These are phyloP conservation scores for Pyrenochaeta sp. DNA, from an alignment of 2,329 filamentous ascomycete genomes.

Conservation along the genomic window DNA sequence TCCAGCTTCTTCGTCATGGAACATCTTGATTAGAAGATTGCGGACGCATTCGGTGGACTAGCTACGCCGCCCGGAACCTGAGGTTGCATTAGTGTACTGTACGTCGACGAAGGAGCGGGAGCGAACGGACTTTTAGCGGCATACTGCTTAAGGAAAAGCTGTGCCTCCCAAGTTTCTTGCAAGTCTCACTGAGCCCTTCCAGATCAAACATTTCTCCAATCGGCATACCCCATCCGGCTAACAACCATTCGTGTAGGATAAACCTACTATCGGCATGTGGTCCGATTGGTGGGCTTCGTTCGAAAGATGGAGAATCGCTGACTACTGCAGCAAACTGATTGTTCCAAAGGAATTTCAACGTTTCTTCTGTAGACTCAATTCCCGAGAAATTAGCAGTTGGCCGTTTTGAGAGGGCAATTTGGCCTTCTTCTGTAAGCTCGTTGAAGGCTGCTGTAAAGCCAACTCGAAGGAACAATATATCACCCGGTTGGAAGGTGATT, in stretches of 20 bases:
- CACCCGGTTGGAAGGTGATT: background rate
- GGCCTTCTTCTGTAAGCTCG: too few relatives aligned
- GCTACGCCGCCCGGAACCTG: slow-evolving; percentile 55
- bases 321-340: slow-evolving; percentile 52
- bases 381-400: too few relatives aligned
- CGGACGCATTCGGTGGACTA: slow-evolving; percentile 30
- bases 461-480: slow-evolving; percentile 15
- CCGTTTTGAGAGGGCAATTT: too few relatives aligned
- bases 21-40: slow-evolving; percentile 25
- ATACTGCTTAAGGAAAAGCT: slow-evolving; percentile 67
- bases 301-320: slow-evolving; percentile 45
- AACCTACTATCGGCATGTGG: too few relatives aligned
- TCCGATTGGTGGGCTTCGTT: slow-evolving; percentile 47
- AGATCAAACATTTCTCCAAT: slow-evolving; percentile 50
- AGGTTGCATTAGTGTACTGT: too few relatives aligned
- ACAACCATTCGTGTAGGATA: slow-evolving; percentile 17
- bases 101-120: too few relatives aligned
- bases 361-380: too few relatives aligned
- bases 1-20: too few relatives aligned
- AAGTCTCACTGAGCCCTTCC: slow-evolving; percentile 58
- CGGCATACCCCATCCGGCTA: slow-evolving; percentile 23
- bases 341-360: background rate
- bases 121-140: slow-evolving; percentile 53
- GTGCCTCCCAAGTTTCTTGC: slow-evolving; percentile 61
- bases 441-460: slow-evolving; percentile 2